A percentile compares a stretch with the other conserved stretches of the same genome.
Conservation (phyloP, 2,329 filamentous ascomycete species). For the Beauveria sp. region DNA sequence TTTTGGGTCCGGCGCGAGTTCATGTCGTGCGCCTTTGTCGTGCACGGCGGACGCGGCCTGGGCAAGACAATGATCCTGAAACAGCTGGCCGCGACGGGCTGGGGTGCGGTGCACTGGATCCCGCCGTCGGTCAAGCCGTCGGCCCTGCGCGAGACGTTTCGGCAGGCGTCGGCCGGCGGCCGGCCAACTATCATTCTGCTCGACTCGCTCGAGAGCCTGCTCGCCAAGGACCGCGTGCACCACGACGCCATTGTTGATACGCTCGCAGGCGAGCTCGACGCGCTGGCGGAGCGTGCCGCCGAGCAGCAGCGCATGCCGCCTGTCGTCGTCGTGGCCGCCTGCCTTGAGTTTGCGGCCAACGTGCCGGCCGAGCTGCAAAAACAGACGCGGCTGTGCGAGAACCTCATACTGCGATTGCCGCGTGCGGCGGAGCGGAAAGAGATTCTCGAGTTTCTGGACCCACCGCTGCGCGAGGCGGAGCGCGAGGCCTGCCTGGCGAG, state of each 20-base stretch:
- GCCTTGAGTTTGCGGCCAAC: conserved; percentile 61
- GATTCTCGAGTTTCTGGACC: conserved; percentile 58
- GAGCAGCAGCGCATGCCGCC: conserved; percentile 35
- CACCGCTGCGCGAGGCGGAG: conserved; percentile 37
- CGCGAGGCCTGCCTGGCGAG: conserved; percentile 46
- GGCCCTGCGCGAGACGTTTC: conserved; percentile 60
- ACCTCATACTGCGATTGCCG: conserved; percentile 71
- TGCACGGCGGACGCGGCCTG: conserved; percentile 77
- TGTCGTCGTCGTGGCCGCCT: conserved; percentile 69
- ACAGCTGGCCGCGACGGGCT: conserved; percentile 58
- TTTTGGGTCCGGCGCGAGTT: conserved; percentile 24
- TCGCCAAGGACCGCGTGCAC: conserved; percentile 50
- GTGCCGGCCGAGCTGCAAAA: conserved; percentile 63
- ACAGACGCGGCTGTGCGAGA: conserved; percentile 54
- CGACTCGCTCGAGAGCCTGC: conserved; percentile 66
- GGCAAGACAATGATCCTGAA: conserved; percentile 74
- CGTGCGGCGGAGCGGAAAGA: conserved; percentile 62
- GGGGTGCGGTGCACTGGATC: conserved; percentile 62
- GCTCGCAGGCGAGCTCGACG: conserved; percentile 49
- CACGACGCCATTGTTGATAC: conserved; percentile 42
- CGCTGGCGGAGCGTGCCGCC: conserved; percentile 35
- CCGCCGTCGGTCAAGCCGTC: conserved; percentile 47
- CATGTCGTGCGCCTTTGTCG: conserved; percentile 53
- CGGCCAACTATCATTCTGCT: conserved; percentile 75
- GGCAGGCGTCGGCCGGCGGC: conserved; percentile 52